Conservation (phyloP, 2,329 filamentous ascomycete genomes). For the Claviceps arundinis region DNA sequence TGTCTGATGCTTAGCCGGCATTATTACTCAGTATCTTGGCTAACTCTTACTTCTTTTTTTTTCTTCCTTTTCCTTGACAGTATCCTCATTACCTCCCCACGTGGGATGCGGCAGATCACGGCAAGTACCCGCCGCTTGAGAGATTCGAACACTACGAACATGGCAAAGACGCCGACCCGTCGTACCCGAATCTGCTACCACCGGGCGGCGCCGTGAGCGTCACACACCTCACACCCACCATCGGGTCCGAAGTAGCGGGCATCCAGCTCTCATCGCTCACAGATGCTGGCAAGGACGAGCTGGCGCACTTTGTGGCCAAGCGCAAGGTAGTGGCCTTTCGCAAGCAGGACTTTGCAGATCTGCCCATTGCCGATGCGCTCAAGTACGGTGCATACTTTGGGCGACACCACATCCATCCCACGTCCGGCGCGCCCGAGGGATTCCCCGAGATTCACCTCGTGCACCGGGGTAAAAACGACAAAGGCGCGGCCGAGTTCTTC, state of each 20-base stretch:
- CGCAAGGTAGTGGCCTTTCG: constrained; percentile 71
- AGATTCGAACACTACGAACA: constrained; percentile 63
- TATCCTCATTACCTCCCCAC: constrained; percentile 64
- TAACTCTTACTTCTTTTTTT: too few relatives aligned
- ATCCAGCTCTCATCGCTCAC: constrained; percentile 58
- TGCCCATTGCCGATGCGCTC: constrained; percentile 57
- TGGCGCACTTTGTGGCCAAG: constrained; percentile 62
- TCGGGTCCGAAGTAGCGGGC: constrained; percentile 58
- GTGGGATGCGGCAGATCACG: constrained; percentile 46
- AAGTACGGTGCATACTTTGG: constrained; percentile 65
- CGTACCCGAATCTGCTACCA: constrained; percentile 54
- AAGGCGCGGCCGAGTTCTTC: constrained; percentile 46
- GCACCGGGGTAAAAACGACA: constrained; percentile 47
- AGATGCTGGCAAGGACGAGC: constrained; percentile 59
- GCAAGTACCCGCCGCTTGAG: constrained; percentile 48
- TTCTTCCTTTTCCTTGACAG: constrained; percentile 14
- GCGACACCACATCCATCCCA: constrained; percentile 69
- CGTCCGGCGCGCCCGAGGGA: constrained; percentile 60
- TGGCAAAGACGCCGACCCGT: constrained; percentile 58
- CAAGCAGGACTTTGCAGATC: constrained; percentile 57
- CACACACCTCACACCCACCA: constrained; percentile 55
- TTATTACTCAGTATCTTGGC: neutral
- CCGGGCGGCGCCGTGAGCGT: constrained; percentile 28
- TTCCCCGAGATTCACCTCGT: constrained; percentile 68
- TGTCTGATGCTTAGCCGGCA: too few relatives aligned